A percentile compares a stretch with the other conserved stretches of the same genome.
phyloP scores from a whole-genome alignment of 768 basidiomycete genomes.

The Podaxis sp. region DNA sequence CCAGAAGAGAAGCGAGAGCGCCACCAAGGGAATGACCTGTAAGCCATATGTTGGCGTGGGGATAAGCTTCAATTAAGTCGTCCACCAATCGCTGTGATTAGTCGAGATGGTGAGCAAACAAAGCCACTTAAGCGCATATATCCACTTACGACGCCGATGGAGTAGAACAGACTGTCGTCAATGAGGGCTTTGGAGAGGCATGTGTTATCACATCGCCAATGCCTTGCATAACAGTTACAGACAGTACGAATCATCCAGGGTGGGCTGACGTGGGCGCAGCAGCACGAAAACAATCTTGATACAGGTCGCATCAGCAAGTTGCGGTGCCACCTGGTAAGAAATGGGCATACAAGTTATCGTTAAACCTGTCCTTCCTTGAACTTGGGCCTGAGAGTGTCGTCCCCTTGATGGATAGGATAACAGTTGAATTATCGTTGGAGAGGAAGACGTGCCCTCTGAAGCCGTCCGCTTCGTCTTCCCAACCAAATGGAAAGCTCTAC shows the following conservation, averaged over 20 bases:
- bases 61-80: slow-evolving; percentile 81
- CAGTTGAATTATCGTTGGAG: slow-evolving; percentile 71
- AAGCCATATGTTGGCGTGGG: slow-evolving; percentile 82
- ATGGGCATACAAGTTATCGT: slow-evolving; percentile 65
- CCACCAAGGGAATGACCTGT: slow-evolving; percentile 92
- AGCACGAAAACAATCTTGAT: slow-evolving; percentile 74
- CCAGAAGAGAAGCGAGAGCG: slow-evolving; percentile 81
- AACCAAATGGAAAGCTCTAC: slow-evolving; percentile 79
- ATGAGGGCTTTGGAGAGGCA: slow-evolving; percentile 84
- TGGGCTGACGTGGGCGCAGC: slow-evolving; percentile 86
- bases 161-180: slow-evolving; percentile 90
- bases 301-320: not conserved
- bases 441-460: slow-evolving; percentile 90
- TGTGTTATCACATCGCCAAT: slow-evolving; percentile 69
- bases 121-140: not conserved
- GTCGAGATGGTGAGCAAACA: not conserved
- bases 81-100: slow-evolving; percentile 71
- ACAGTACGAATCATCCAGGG: slow-evolving; percentile 84
- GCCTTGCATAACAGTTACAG: slow-evolving; percentile 77
- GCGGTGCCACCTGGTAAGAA: not conserved
- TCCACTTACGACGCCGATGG: slow-evolving; percentile 70
- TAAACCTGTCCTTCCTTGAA: slow-evolving; percentile 87
- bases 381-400: slow-evolving; percentile 85
- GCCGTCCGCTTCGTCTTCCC: slow-evolving; percentile 63
- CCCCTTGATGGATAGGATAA: slow-evolving; percentile 84